Evolutionary conservation across 2,329 filamentous ascomycete species (phyloP), one percentile per base, ranked within the genome.

Genomic region (Tolypocladium ophioglossoides): DNA sequence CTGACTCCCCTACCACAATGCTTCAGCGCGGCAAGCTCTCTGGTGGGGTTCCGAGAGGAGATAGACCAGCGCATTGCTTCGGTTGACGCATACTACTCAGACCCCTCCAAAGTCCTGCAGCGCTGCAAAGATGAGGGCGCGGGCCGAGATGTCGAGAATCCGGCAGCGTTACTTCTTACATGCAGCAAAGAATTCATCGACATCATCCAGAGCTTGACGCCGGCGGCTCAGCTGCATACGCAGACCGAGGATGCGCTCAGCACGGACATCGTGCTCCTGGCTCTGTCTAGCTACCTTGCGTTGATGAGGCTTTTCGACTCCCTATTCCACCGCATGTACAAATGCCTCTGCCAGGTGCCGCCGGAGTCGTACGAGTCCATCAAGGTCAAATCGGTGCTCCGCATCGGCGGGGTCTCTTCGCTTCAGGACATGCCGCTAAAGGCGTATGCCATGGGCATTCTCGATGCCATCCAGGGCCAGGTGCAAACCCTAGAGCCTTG

Each of bases 361-460:
- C 50, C 24, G 18, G 53, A 58, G 24, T 46, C 57, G 1, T 57
- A 52, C 40, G 52, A 57, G 56, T 56, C 57, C 22, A 48, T 60
- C 49, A 61, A 61, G 50, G 58, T 62, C 54, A 62, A 62, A 39
- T 58, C 59, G 52, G 61, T 61, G 41, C 55, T 62, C 49, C 59
- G 58, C 34, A 62, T 62, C 51, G 59, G 57, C 51, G 58, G 61
- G 10, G 35, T 62, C 20, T 54, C 61, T 32, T 57, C 61, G 48
- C 56, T 60, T 44, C 61, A 61, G 54, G 61, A 62, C 52, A 59
- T 62, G 56, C 58, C 59, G 50, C 50, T 61, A 11, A 60, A 61
- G 56, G 37, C 52, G 50, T 62, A 61, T 52, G 61, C 58, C 52
- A 54, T 48, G 18, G 53, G 59, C 48, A 57, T 62, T 24, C 52